phyloP scores from a whole-genome alignment of 495 filamentous ascomycete species.

The Letharia columbiana region DNA sequence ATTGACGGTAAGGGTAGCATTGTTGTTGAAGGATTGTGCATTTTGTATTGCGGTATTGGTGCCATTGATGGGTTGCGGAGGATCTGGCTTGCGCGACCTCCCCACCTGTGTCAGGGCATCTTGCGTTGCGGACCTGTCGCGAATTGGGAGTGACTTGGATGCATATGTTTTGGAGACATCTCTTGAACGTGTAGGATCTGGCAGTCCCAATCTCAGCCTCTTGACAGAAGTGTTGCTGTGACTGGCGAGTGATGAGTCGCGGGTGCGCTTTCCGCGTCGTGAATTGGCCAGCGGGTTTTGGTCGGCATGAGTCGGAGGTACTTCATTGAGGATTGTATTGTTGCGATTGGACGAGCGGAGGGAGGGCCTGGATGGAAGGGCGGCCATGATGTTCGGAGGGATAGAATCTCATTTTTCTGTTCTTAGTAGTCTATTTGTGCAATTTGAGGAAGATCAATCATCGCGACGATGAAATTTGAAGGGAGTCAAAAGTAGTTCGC shows the following conservation, averaged over 20 bases:
- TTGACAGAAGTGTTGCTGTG: constrained; percentile 18
- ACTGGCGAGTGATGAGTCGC: constrained; percentile 12
- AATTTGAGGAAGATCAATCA: constrained; percentile 9
- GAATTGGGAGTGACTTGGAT: constrained; percentile 17
- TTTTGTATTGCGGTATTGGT: constrained; percentile 3
- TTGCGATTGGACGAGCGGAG: constrained; percentile 24
- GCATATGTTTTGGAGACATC: not conserved
- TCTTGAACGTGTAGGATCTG: constrained; percentile 9
- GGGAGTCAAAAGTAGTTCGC: constrained; percentile 10
- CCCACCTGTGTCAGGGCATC: constrained; percentile 19
- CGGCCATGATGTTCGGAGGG: constrained; percentile 24
- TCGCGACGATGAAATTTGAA: constrained; percentile 13
- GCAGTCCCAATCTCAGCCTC: constrained; percentile 16
- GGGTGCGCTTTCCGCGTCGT: constrained; percentile 22
- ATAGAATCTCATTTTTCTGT: constrained; percentile 20
- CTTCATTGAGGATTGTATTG: constrained; percentile 18
- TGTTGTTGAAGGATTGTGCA: constrained; percentile 7
- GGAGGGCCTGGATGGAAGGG: constrained; percentile 24
- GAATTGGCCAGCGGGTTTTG: constrained; percentile 18
- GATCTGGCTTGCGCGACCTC: constrained; percentile 18
- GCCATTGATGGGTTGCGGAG: constrained; percentile 13
- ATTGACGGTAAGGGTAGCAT: constrained; percentile 4
- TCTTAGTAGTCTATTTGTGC: not conserved
- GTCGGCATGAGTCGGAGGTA: constrained; percentile 23
- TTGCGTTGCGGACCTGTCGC: constrained; percentile 14